Base-by-base conservation (phyloP, 495 filamentous ascomycete genomes). In the Neurospora sp. region DNA sequence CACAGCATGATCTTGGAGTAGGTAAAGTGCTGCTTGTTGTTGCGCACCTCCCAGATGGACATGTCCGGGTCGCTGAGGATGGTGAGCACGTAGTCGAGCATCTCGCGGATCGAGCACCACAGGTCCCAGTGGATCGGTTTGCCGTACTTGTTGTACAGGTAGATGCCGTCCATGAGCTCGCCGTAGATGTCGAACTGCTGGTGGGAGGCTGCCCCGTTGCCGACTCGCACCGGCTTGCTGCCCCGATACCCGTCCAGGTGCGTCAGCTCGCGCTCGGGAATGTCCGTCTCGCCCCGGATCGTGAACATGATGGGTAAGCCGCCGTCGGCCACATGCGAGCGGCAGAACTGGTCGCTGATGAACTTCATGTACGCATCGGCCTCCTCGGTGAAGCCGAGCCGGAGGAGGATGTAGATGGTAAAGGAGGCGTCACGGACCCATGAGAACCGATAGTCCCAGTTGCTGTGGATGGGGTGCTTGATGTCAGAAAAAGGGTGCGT, bases 11-110 rank as follows among this genome's bases (percentile, higher is more conserved):
- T 86, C 75, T 92, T 90, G 16, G 88, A 90, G 79, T 92, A 92
- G 61, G 89, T 85, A 74, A 92, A 93, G 78, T 92, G 87, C 76
- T 92, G 90, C 78, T 90, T 89, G 73, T 88, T 83, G 61, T 90
- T 90, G 70, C 90, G 87, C 22, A 91, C 90, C 78, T 93, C 91
- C 91, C 91, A 92, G 76, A 93, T 92, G 17, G 89, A 91, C 90
- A 92, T 92, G 79, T 93, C 91, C 22, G 89, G 88, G 61, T 90
- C 78, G 73, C 83, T 73, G 71, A 83, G 79, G 75, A 88, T 86
- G 40, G 85, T 87, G 45, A 88, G 73, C 35, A 87, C 86, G 71
- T 86, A 87, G 74, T 88, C 83, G 35, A 74, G 76, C 74, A 81
- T 77, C 69, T 77, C 22, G 17, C 79, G 77, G 9, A 81, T 73